Base-by-base conservation (phyloP, 306 rosid genomes). In the Urtica urens region DNA sequence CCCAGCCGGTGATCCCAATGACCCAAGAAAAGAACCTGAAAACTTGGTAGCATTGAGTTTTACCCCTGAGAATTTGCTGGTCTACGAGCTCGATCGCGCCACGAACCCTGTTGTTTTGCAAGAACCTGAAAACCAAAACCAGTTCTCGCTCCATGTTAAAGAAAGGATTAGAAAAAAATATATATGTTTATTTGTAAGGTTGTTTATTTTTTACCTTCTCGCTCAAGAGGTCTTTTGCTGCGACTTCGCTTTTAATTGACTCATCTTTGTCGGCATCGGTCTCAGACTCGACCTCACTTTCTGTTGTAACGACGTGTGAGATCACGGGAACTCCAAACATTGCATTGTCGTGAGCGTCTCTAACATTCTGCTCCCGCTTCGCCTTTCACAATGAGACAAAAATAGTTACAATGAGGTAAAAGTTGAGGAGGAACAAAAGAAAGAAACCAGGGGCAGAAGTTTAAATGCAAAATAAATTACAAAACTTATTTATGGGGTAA, bases 331-430 rank as follows among this genome's bases (percentile, higher is more conserved):
- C 63, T 52, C 95, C 95, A 56, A 90, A 90, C 87, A 90, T 90
- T 45, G 99, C 99, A 58, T 75, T 79, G 18, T 90, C 95, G 5
- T 90, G 95, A 49, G 99, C 99, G 60, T 87, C 81, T 75, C 71
- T 81, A 60, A 77, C 72, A 52, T 69, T 80, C 38, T 82, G 92
- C 74, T 77, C 87, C 55, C 81, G 74, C 72, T 62, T 81, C 30
- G 90, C 77, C 99, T 85, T n/a, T 33, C 35, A 60, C n/a, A 33
- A 53, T 10, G 45, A 55, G 47, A 15, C 38, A 18, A 37, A 42
- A 66, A 13, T 22, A 40, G 37, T 9, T n/a, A n/a, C n/a, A n/a
- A n/a, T n/a, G n/a, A n/a, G n/a, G n/a, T n/a, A n/a, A n/a, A n/a
- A n/a, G n/a, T n/a, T n/a, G n/a, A n/a, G n/a, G n/a, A n/a, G n/a